Conservation (phyloP, 257 asterid genomes). For the Salvia hispanica region DNA sequence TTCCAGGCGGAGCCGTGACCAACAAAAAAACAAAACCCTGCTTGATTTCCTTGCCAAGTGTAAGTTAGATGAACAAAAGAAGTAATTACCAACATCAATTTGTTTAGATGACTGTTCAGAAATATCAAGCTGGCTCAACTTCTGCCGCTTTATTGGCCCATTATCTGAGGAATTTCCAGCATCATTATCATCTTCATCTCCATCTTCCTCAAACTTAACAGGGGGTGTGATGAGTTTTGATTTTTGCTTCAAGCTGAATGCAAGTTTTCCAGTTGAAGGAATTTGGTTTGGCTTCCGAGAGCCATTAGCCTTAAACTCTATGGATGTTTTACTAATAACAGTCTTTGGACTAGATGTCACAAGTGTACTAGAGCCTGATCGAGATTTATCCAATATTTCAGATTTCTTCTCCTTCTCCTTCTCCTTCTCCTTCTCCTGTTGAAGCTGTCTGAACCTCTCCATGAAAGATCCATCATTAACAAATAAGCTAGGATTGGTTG, state of each 20-base stretch:
- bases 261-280: constrained; percentile 77
- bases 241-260: constrained; percentile 89
- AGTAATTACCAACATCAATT: constrained; percentile 85
- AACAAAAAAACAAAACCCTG: constrained; percentile 20
- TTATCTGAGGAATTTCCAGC: constrained; percentile 60
- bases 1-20: constrained; percentile 15
- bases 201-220: constrained; percentile 77
- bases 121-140: constrained; percentile 50
- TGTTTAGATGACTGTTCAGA: constrained; percentile 51
- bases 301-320: constrained; percentile 39
- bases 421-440: constrained; percentile 63
- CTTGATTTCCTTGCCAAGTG: constrained; percentile 24
- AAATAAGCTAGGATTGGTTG: constrained; percentile 59
- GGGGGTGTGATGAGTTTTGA: constrained; percentile 71
- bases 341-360: constrained; percentile 67
- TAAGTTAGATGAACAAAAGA: constrained; percentile 35
- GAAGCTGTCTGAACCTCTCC: constrained; percentile 96
- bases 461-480: constrained; percentile 95
- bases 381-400: constrained; percentile 42
- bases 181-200: constrained; percentile 61
- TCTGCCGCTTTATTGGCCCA: constrained; percentile 70
- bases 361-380: constrained; percentile 44
- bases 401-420: constrained; percentile 61
- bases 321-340: constrained; percentile 50
- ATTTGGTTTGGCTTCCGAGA: constrained; percentile 45